phyloP scores from a whole-genome alignment of 2,329 filamentous ascomycete species.

The Verticillium dahliae region DNA sequence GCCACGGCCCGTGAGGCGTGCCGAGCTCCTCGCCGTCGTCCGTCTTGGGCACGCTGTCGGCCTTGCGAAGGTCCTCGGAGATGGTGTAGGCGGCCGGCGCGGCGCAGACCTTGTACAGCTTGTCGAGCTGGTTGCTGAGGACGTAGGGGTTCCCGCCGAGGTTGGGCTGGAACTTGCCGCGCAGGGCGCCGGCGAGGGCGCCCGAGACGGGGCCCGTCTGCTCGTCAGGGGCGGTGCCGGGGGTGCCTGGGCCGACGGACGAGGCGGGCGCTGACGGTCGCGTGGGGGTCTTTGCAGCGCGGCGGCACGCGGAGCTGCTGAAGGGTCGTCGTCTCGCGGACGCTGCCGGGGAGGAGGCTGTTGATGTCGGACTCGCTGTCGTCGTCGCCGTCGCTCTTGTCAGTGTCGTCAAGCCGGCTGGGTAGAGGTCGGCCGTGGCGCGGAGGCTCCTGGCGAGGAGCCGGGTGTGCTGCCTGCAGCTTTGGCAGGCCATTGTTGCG shows the following conservation, averaged over 20 bases:
- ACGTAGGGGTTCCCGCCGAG: slow-evolving; percentile 57
- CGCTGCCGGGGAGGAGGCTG: not conserved
- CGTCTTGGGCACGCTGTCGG: slow-evolving; percentile 61
- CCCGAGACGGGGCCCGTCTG: not conserved
- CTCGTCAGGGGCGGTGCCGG: not conserved
- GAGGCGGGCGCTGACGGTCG: not conserved
- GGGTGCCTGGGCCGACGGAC: not conserved
- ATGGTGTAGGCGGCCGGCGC: slow-evolving; percentile 71
- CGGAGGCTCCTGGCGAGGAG: slow-evolving; percentile 24
- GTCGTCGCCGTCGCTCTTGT: too few relatives aligned
- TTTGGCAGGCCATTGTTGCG: slow-evolving; percentile 39
- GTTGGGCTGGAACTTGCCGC: slow-evolving; percentile 57
- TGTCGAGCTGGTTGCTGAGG: slow-evolving; percentile 34
- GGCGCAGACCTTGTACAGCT: slow-evolving; percentile 70
- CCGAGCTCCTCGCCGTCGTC: slow-evolving; percentile 80
- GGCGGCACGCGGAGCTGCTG: slow-evolving; percentile 24
- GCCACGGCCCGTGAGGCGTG: slow-evolving; percentile 70
- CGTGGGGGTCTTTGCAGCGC: not conserved
- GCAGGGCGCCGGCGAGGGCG: slow-evolving; percentile 22
- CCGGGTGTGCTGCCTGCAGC: slow-evolving; percentile 38
- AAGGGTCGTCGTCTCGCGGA: slow-evolving; percentile 24
- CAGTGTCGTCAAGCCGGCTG: slow-evolving; percentile 4
- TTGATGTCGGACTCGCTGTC: too few relatives aligned
- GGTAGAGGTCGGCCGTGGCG: slow-evolving; percentile 7
- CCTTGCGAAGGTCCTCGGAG: slow-evolving; percentile 58